Evolutionary conservation across 1,284 basidiomycete genomes (phyloP), one percentile per base, ranked within the genome.

Genomic region (Neonothopanus nambi): DNA sequence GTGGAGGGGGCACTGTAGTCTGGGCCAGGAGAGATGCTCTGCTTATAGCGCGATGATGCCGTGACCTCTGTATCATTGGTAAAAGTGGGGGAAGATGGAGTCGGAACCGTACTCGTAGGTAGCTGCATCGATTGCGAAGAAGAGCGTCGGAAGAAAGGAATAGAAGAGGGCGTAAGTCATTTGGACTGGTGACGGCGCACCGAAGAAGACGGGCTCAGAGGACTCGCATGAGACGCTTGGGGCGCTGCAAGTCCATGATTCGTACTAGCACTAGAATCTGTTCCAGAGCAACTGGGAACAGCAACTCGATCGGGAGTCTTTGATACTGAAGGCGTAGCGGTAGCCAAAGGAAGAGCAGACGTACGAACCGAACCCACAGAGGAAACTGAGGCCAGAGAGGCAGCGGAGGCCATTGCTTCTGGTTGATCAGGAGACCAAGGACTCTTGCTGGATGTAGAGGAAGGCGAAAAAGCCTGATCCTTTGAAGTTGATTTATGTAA

Each of bases 61-160:
- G 77, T 67, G 49, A 71, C 67, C 37, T n/a, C 49, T 24, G 69
- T 62, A 39, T 76, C 72, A 26, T 71, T 71, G 37, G 70, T 67
- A 21, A 76, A 73, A 36, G 77, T 71, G 9, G 84, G 82, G 13
- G 86, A 85, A 7, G 88, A 84, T 20, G 74, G 69, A 12, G 79
- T 70, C 20, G 67, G 59, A 50, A 66, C 61, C 42, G 65, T 67
- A 24, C 75, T 65, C 5, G 75, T 71, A 45, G 76, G 80, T 45
- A 80, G 67, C 58, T 91, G 86, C 75, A 91, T 87, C 2, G 91
- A 93, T 61, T 93, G 90, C 1, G 93, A 95, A 17, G 93, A 94
- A 1, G 93, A 91, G 17, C 95, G 88, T 38, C 93, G 83, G 77
- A 97, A 97, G 73, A 98, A 98, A 1, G 95, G 95, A 59, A 98